Evolutionary conservation across 805 yeast genomes (phyloP), one percentile per base, ranked within the genome.

Genomic region (Phaffomyces thermotolerans): DNA sequence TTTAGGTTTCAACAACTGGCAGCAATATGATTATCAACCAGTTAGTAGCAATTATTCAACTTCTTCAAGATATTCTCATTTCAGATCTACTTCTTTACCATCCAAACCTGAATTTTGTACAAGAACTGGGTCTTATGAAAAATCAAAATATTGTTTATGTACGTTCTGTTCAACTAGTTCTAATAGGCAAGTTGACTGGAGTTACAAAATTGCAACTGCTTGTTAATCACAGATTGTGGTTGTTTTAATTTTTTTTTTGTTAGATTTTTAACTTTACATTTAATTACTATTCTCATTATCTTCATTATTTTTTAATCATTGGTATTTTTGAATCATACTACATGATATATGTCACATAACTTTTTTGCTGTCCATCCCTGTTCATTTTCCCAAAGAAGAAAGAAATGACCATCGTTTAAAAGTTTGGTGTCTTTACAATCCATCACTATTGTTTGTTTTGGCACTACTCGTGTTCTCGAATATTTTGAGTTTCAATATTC

Each of bases 61-160:
- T 44, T 37, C 47, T 18, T 25, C 41, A 12, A 34, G 44, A 29
- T 40, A 41, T 29, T 39, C 40, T 18, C 57, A 54, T 34, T 48
- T 44, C 8, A 52, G 48, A 44, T 36, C 35, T 10, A 47, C 47
- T 40, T 52, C 59, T 3, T 40, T 47, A 29, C 53, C 46, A 15
- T 15, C 42, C 34, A 54, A 49, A 29, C 52, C 54, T 23, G 56
- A 53, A 10, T 52, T 42, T 42, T 57, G 62, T 38, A 36, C 51
- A 20, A 50, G 48, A 37, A 51, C 58, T 17, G 62, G 62, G 6
- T 52, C 57, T n/a, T 42, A 41, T 25, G 48, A 49, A 24, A 52
- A 45, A 39, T 39, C 41, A 24, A 42, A 44, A 24, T 52, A 49
- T 41, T 58, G 62, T 34, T 44, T 49, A 7, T 58, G 62, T 47